Evolutionary conservation across 2,329 filamentous ascomycete genomes (phyloP).

Genomic region (Zymoseptoria ardabiliae): DNA sequence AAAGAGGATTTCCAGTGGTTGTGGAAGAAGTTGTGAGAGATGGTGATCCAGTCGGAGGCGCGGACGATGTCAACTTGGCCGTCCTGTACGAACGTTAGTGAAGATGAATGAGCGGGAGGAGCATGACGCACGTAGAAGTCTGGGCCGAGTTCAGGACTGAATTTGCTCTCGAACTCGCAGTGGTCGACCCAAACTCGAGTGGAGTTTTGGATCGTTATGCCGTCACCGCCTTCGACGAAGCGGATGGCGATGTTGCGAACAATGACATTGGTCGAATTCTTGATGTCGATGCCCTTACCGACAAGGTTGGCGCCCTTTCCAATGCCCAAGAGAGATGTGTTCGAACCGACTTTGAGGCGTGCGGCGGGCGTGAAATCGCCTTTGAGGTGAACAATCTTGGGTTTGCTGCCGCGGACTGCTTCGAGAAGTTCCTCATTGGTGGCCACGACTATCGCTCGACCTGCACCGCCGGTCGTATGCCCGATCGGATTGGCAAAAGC

Average conservation of each 20-base stretch:
- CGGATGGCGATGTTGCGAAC: constrained; percentile 33
- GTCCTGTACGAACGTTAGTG: constrained; percentile 22
- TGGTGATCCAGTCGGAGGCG: constrained; percentile 40
- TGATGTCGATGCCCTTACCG: constrained; percentile 32
- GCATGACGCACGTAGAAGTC: constrained; percentile 16
- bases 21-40: constrained; percentile 46
- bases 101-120: not conserved
- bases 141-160: constrained; percentile 22
- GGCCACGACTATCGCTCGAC: constrained; percentile 30
- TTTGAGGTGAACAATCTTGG: constrained; percentile 38
- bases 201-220: constrained; percentile 39
- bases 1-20: constrained; percentile 41
- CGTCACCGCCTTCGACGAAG: constrained; percentile 36
- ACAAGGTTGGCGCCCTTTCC: constrained; percentile 32
- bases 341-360: constrained; percentile 40
- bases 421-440: constrained; percentile 34
- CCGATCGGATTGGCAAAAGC: constrained; percentile 20
- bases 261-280: constrained; percentile 35
- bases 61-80: constrained; percentile 42
- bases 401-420: constrained; percentile 38
- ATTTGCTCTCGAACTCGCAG: constrained; percentile 41
- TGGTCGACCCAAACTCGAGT: constrained; percentile 45
- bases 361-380: constrained; percentile 37
- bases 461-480: constrained; percentile 34
- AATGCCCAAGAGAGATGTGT: constrained; percentile 39